Evolutionary conservation across 179 eudicot species (phyloP), one percentile per base, ranked within the genome.

Genomic region (Beta corolliflora): DNA sequence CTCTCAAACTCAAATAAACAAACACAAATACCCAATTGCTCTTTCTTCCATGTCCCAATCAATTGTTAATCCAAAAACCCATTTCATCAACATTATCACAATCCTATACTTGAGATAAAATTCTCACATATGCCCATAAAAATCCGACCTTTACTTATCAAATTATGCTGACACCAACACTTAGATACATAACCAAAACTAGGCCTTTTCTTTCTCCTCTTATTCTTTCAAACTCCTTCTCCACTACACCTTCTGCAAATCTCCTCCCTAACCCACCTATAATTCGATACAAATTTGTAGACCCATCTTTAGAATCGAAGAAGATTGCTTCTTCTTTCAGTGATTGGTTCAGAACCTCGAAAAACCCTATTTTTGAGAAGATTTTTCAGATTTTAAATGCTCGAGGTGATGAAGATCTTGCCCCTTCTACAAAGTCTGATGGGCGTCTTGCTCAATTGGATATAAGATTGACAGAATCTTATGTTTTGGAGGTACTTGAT

Each of bases 291-390:
- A 25, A 36, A 46, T 46, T 55, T 15, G 9, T 10, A 56, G 44
- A 21, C 77, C 70, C 46, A 41, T 50, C 66, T n/a, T 48, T 71
- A 19, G 78, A 69, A 29, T 59, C 71, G 41, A 41, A 69, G n/a
- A 87, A 79, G 23, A 86, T 90, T 14, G 92, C 79, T 2, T 46
- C 45, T 3, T 80, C 91, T 48, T 93, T 94, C 79, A 80, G 66
- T 55, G 83, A 86, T 25, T 93, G 98, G 98, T 94, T 92, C 80
- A 77, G 79, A 68, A 77, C 90, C 46, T 68, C 88, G 5, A 78
- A 81, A 48, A 88, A 85, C 18, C 90, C 94, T 0, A 29, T 83
- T 13, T 36, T 87, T 16, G 97, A 94, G 1, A 84, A 77, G 25
- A 88, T 94, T 78, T 93, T 83, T 79, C 76, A 88, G 56, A 81